Evolutionary conservation across 306 rosid species (phyloP), one percentile per base, ranked within the genome.

Genomic region (Trifolium fragiferum): DNA sequence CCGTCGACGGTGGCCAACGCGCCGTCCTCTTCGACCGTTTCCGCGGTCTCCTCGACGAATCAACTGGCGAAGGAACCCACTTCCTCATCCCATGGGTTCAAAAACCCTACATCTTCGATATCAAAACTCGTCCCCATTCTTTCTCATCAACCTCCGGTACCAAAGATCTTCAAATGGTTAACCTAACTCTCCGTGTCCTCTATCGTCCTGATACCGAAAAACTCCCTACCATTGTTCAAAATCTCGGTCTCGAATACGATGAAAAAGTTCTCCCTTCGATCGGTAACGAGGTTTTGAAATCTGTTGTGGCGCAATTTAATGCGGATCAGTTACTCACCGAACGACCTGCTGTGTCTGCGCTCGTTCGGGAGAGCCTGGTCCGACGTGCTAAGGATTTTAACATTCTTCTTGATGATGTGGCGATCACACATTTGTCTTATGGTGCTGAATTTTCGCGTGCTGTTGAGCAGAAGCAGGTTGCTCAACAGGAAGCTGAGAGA

Each of bases 401-500:
- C 82, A 91, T 93, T 0, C 75, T 72, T 14, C 88, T 93, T 0
- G 98, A 93, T 9, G 98, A 93, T 10, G 98, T 93, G 7, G 96
- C 97, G 1, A 92, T 90, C 18, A 92, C 98, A 1, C 98, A 92
- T 66, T 70, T 92, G 8, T 92, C 98, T 6, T 92, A 90, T 30
- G 92, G 96, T 0, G 33, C 20, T 13, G 94, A 92, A 44, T 92
- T 92, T 67, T 92, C 98, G 0, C 84, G 90, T 15, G 98, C 98
- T 1, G 94, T 92, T 3, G 96, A 92, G 86, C 92, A 88, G 86
- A 91, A 93, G 79, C 98, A 93, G 85, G 97, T 93, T 75, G 97
- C 97, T 2, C 97, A 93, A 85, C 97, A 93, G 83, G 98, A 93
- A 84, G 98, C 97, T 0, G 98, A 91, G 87, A 64, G 98, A 44